Percentiles rank a stretch among this genome's conserved stretches.
These are phyloP conservation scores for Durio zibethinus DNA, from an alignment of 345 rosid genomes.

Conservation along the genomic window DNA sequence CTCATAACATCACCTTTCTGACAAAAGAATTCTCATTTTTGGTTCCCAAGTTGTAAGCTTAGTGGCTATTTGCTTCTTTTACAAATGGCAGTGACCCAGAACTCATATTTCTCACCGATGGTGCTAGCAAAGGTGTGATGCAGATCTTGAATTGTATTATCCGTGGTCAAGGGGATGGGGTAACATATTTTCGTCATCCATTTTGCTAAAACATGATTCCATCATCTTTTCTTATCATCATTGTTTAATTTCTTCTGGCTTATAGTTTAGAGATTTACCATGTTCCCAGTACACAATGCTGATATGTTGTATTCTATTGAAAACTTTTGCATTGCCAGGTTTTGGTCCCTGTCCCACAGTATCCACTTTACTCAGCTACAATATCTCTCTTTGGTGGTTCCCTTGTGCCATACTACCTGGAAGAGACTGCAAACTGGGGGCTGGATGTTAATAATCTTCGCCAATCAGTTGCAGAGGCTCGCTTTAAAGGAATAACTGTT, in stretches of 20 bases:
- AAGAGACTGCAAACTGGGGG: slow-evolving; percentile 98
- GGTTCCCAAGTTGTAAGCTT: slow-evolving; percentile 21
- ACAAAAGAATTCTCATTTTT: not conserved
- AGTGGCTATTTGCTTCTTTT: slow-evolving; percentile 23
- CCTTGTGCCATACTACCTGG: slow-evolving; percentile 89
- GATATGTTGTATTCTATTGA: slow-evolving; percentile 4
- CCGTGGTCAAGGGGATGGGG: slow-evolving; percentile 89
- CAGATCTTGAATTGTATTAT: slow-evolving; percentile 84
- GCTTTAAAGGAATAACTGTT: slow-evolving; percentile 78
- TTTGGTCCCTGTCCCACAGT: slow-evolving; percentile 97
- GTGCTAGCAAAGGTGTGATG: slow-evolving; percentile 99
- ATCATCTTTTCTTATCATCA: not conserved
- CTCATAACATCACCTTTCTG: not conserved
- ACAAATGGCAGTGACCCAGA: slow-evolving; percentile 77
- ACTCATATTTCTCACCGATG: slow-evolving; percentile 92
- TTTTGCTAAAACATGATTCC: not conserved
- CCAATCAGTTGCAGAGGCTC: slow-evolving; percentile 73
- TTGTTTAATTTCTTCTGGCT: not conserved
- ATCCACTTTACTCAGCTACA: slow-evolving; percentile 96
- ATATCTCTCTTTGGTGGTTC: slow-evolving; percentile 86
- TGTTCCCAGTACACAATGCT: not conserved
- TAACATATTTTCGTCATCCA: slow-evolving; percentile 30
- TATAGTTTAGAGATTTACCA: slow-evolving; percentile 8
- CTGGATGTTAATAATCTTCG: slow-evolving; percentile 80
- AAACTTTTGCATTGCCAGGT: slow-evolving; percentile 38